These are phyloP conservation scores for Aciculoconidium aculeatum DNA, from an alignment of 805 yeast species.

Conservation along the genomic window DNA sequence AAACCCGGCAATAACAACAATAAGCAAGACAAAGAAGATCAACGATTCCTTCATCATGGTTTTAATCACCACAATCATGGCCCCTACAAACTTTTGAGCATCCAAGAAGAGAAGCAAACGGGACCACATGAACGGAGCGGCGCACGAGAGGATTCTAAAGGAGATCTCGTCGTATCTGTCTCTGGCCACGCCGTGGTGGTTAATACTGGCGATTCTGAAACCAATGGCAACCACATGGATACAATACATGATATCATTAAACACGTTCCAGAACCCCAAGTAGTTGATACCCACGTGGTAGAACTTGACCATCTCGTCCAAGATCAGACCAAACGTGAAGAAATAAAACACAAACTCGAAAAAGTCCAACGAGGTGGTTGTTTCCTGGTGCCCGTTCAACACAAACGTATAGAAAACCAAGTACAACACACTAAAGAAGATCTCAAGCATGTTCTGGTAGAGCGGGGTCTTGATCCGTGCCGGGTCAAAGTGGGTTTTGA, in stretches of 20 bases:
- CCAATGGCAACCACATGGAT: slow-evolving; percentile 48
- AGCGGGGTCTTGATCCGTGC: slow-evolving; percentile 79
- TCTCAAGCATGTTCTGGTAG: slow-evolving; percentile 73
- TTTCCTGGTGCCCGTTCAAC: slow-evolving; percentile 51
- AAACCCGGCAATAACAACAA: slow-evolving; percentile 71
- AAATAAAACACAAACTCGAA: slow-evolving; percentile 56
- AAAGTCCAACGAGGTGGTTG: slow-evolving; percentile 25
- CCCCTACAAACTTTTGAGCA: slow-evolving; percentile 77
- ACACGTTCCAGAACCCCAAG: slow-evolving; percentile 71
- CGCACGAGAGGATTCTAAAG: slow-evolving; percentile 67
- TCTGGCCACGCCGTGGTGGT: slow-evolving; percentile 13
- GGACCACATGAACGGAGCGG: slow-evolving; percentile 85
- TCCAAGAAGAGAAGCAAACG: slow-evolving; percentile 72
- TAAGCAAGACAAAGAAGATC: slow-evolving; percentile 70
- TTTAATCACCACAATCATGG: slow-evolving; percentile 79
- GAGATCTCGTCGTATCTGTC: slow-evolving; percentile 49
- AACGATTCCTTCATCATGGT: slow-evolving; percentile 84
- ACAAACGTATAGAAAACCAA: slow-evolving; percentile 56
- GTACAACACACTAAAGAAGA: slow-evolving; percentile 59
- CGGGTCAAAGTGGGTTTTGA: slow-evolving; percentile 68
- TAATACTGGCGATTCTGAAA: slow-evolving; percentile 45
- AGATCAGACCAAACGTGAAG: slow-evolving; percentile 59
- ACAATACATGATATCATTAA: slow-evolving; percentile 65
- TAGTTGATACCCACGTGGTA: slow-evolving; percentile 73
- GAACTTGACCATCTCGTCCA: slow-evolving; percentile 65